Evolutionary conservation across 208 protist genomes (phyloP).

Genomic region (Trypanosomatidae sp.): DNA sequence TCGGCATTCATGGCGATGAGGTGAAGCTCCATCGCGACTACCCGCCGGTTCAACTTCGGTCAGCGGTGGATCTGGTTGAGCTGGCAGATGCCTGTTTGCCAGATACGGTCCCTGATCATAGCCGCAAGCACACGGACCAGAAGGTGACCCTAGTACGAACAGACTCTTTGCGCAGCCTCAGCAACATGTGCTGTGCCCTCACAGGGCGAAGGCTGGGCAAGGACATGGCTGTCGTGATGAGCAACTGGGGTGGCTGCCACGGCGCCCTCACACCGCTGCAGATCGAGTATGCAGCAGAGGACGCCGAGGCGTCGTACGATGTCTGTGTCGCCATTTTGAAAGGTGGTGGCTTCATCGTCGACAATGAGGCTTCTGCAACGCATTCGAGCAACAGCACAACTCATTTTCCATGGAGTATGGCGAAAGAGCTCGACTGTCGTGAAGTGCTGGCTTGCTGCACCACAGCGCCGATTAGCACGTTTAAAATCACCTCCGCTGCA

Average conservation of each 20-base stretch:
- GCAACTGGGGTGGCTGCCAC: slow-evolving; percentile 54
- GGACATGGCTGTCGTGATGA: slow-evolving; percentile 44
- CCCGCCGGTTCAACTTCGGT: slow-evolving; percentile 10
- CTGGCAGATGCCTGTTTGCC: slow-evolving; percentile 32
- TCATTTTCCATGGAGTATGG: slow-evolving; percentile 6
- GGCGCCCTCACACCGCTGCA: slow-evolving; percentile 53
- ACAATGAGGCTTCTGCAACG: not conserved
- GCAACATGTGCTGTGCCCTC: slow-evolving; percentile 38
- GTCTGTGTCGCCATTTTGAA: slow-evolving; percentile 37
- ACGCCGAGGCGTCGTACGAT: slow-evolving; percentile 63
- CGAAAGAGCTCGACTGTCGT: slow-evolving; percentile 14
- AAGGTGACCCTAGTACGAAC: slow-evolving; percentile 5
- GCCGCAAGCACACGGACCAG: not conserved
- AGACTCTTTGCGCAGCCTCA: slow-evolving; percentile 37
- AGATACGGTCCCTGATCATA: slow-evolving; percentile 8
- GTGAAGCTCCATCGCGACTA: slow-evolving; percentile 58
- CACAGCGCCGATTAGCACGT: not conserved
- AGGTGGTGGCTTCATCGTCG: slow-evolving; percentile 15
- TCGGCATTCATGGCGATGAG: slow-evolving; percentile 58
- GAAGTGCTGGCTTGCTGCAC: slow-evolving; percentile 26
- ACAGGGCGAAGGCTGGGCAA: slow-evolving; percentile 40
- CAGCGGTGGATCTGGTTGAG: slow-evolving; percentile 45
- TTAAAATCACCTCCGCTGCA: not conserved
- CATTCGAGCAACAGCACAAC: not conserved
- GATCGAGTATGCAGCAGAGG: slow-evolving; percentile 52